Percentiles rank a stretch among this genome's conserved stretches.
These are phyloP conservation scores for Trichoderma gamsii DNA, from an alignment of 495 filamentous ascomycete species.

Conservation along the genomic window DNA sequence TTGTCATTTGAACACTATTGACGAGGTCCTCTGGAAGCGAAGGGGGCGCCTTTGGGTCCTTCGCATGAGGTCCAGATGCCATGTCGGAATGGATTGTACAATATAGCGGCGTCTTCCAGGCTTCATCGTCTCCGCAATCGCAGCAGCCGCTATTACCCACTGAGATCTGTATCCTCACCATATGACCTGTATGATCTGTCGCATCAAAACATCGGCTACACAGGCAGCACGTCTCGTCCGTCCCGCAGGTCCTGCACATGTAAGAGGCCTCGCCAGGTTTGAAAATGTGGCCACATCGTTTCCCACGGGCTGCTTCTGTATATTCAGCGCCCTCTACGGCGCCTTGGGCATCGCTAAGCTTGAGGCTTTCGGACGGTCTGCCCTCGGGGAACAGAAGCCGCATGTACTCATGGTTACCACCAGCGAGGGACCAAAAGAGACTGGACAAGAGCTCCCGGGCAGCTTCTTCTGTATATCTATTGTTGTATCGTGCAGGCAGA, in stretches of 20 bases:
- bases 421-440: slow-evolving; percentile 81
- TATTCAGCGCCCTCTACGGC: slow-evolving; percentile 91
- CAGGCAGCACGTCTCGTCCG: slow-evolving; percentile 79
- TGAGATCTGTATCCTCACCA: slow-evolving; percentile 78
- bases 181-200: slow-evolving; percentile 91
- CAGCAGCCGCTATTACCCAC: slow-evolving; percentile 91
- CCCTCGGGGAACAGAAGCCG: slow-evolving; percentile 73
- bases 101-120: slow-evolving; percentile 80
- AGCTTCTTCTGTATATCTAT: slow-evolving; percentile 67
- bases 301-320: slow-evolving; percentile 83
- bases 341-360: slow-evolving; percentile 79
- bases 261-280: slow-evolving; percentile 87
- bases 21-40: slow-evolving; percentile 66
- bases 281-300: slow-evolving; percentile 97
- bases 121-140: slow-evolving; percentile 92
- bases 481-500: slow-evolving; percentile 59
- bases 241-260: slow-evolving; percentile 83
- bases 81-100: slow-evolving; percentile 85
- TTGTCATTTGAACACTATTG: slow-evolving; percentile 70
- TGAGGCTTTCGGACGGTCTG: slow-evolving; percentile 56
- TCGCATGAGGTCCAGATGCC: slow-evolving; percentile 48
- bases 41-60: slow-evolving; percentile 55
- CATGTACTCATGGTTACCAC: slow-evolving; percentile 64
- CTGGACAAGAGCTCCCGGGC: slow-evolving; percentile 62
- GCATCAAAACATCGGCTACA: slow-evolving; percentile 90